Percentiles rank a stretch among this genome's conserved stretches.
These are phyloP conservation scores for Coix lacrymajobi DNA, from an alignment of 176 grass and related monocot genomes.

Conservation along the genomic window DNA sequence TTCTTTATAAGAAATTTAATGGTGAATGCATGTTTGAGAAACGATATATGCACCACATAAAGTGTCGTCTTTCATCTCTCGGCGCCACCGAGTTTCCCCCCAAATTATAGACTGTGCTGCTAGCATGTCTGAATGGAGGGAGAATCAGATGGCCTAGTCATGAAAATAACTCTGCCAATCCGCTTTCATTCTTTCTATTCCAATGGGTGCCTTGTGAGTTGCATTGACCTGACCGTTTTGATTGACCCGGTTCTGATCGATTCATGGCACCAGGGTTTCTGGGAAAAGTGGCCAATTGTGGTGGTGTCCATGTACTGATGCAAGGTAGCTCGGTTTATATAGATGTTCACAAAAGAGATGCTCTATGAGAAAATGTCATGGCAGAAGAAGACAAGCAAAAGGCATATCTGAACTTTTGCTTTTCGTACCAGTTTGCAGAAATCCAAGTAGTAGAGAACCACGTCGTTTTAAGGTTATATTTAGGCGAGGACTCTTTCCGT, in stretches of 20 bases:
- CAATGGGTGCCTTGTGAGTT: constrained; percentile 34
- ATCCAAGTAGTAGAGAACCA: background rate
- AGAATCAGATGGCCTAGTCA: constrained; percentile 49
- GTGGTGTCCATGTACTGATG: background rate
- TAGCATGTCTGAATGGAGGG: constrained; percentile 25
- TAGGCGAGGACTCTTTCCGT: too few relatives aligned
- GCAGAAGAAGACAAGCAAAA: constrained; percentile 7
- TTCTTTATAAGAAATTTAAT: background rate
- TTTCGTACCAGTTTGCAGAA: background rate
- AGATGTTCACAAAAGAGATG: constrained; percentile 12
- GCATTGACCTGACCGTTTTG: constrained; percentile 37
- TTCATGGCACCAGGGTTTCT: background rate
- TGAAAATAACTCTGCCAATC: constrained; percentile 55
- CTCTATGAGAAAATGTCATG: constrained; percentile 3
- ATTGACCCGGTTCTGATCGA: constrained; percentile 27
- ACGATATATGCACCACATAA: background rate
- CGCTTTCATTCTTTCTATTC: constrained; percentile 33
- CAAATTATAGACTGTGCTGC: constrained; percentile 11
- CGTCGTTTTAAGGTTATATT: background rate
- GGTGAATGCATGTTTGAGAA: background rate
- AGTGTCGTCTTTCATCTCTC: background rate
- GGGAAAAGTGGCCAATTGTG: background rate
- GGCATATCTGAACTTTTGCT: background rate
- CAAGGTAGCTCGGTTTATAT: constrained; percentile 15
- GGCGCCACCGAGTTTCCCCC: constrained; percentile 7